Percentiles rank a stretch among this genome's conserved stretches.
phyloP scores from a whole-genome alignment of 169 alveolate genomes.

The Eimeria praecox region DNA sequence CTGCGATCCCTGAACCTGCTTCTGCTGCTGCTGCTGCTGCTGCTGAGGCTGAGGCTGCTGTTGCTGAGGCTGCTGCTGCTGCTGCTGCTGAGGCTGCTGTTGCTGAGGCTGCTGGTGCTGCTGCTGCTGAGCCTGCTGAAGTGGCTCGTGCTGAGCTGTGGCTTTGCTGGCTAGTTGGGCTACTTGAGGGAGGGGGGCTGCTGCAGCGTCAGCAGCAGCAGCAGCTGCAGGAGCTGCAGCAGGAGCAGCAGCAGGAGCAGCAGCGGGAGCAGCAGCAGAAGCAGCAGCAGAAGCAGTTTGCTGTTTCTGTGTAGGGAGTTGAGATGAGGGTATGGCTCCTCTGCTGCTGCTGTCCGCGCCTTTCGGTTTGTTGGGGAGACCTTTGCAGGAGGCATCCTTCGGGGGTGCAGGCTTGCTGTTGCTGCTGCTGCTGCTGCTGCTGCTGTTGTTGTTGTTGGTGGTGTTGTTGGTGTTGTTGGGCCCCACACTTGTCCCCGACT shows the following conservation, averaged over 20 bases:
- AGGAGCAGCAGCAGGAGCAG: neutral
- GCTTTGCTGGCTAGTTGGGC: neutral
- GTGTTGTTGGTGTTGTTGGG: neutral
- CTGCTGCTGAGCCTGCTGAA: constrained; percentile 10
- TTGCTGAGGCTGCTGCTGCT: constrained; percentile 23
- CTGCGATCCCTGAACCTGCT: neutral
- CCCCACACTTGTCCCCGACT: neutral
- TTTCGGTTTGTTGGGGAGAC: neutral
- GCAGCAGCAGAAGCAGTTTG: neutral
- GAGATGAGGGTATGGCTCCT: neutral
- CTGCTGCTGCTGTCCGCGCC: constrained; percentile 9
- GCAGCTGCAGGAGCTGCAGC: neutral
- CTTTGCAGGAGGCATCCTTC: neutral
- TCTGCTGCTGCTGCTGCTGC: constrained; percentile 26
- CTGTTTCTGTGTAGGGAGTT: neutral
- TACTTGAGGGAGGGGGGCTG: neutral
- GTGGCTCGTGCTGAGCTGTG: neutral
- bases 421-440: neutral
- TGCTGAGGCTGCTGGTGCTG: neutral
- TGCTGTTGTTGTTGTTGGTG: neutral
- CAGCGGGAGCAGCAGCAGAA: constrained; percentile 4
- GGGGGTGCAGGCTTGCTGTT: neutral
- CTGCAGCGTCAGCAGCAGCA: constrained; percentile 10
- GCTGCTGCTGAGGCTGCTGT: constrained; percentile 40
- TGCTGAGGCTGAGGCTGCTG: constrained; percentile 15